Base-by-base conservation (phyloP, 2,329 filamentous ascomycete genomes). In the Chaetomium olivaceum region DNA sequence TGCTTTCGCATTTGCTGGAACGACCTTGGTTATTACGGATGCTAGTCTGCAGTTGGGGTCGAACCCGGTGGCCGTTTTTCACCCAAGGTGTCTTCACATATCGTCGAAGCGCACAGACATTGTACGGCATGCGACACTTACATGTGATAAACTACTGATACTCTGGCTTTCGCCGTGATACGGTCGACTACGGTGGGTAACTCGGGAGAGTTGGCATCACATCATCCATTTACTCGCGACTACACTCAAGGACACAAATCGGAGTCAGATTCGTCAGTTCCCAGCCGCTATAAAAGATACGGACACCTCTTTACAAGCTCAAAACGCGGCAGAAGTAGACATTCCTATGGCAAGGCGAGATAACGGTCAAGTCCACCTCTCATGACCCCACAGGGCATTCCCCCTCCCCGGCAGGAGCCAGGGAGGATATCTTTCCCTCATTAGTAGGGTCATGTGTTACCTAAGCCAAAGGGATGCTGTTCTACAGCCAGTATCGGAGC, bases 401-500 rank as follows among this genome's bases (percentile, higher is more conserved):
- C 93, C 93, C 92, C 89, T 81, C 79, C 77, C 78, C 75, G 72
- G 72, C 60, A 65, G 63, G 63, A 69, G 29, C 71, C 78, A 77
- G 77, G 75, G 79, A 78, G 86, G 92, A 90, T 97, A 93, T 98
- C 94, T 98, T 98, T 98, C 94, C 94, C 93, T 97, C 93, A 91
- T 97, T 85, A 97, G 93, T 90, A 88, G 89, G 83, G 81, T 73
- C 84, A 87, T 87, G 75, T 83, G 81, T 80, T 83, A 80, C 81
- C 80, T 73, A 70, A 69, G 77, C 76, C 77, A 77, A 74, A 74
- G 62, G 23, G 61, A 69, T 57, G 52, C 46, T 39, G 61, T 63
- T 66, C 63, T 74, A 76, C 74, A 73, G 71, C 55, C 14, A 71
- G 71, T 52, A 61, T 63, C 66, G 71, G 70, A 71, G 57, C 61